Evolutionary conservation across 345 rosid genomes (phyloP).

Genomic region (Syzygium jambos): DNA sequence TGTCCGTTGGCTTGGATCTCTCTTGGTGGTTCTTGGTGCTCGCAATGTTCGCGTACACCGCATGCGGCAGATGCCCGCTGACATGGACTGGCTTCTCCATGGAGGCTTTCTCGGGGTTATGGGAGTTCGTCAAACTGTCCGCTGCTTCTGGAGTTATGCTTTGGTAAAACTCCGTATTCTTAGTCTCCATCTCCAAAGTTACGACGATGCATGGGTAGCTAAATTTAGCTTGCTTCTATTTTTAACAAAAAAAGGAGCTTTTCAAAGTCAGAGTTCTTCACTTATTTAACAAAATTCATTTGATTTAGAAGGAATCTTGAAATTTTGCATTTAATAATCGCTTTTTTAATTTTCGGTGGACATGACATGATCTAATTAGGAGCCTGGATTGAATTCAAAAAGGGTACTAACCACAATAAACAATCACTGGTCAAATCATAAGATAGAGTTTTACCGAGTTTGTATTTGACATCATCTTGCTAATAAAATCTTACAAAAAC

Average conservation of each 20-base stretch:
- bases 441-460: not conserved
- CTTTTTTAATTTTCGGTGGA: too few relatives aligned
- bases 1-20: constrained; percentile 16
- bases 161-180: constrained; percentile 10
- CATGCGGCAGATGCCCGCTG: not conserved
- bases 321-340: too few relatives aligned
- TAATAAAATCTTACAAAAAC: not conserved
- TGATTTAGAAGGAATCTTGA: too few relatives aligned
- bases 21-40: constrained; percentile 27
- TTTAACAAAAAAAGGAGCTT: too few relatives aligned
- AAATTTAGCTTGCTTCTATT: too few relatives aligned
- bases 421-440: too few relatives aligned
- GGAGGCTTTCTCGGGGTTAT: constrained; percentile 13
- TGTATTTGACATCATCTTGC: not conserved
- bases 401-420: too few relatives aligned
- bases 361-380: too few relatives aligned
- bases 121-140: constrained; percentile 22
- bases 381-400: too few relatives aligned
- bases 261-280: too few relatives aligned
- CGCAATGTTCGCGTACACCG: constrained; percentile 2
- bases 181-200: not conserved
- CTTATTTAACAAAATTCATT: too few relatives aligned
- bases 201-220: not conserved
- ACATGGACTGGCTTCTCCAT: constrained; percentile 32
- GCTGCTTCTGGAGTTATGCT: constrained; percentile 36